Conservation (phyloP, 257 asterid genomes). For the Orobanche coerulescens region DNA sequence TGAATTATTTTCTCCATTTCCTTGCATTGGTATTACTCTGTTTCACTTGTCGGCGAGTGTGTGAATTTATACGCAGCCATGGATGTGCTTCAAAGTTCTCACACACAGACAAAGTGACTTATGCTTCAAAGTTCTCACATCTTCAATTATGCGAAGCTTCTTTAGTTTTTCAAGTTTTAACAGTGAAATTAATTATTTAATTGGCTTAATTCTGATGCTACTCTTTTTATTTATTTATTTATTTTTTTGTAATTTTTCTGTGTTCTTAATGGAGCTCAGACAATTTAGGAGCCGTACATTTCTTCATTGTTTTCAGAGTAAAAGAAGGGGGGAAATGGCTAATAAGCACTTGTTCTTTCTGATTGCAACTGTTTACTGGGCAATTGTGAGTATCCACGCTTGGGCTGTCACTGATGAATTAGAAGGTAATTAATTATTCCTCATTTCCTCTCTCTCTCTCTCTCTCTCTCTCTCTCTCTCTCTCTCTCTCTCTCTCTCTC, state of each 20-base stretch:
- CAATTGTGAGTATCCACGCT: constrained; percentile 31
- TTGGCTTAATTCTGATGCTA: constrained; percentile 20
- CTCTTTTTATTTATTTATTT: no score
- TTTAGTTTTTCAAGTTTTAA: constrained; percentile 21
- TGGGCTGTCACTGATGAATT: constrained; percentile 43
- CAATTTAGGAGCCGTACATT: constrained; percentile 6
- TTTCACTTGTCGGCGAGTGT: constrained; percentile 10
- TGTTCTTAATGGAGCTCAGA: constrained; percentile 4
- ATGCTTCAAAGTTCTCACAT: constrained; percentile 33
- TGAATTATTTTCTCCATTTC: background rate
- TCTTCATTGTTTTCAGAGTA: background rate
- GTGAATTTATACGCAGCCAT: background rate
- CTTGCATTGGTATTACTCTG: background rate
- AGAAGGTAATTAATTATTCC: constrained; percentile 41
- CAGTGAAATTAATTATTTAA: constrained; percentile 19
- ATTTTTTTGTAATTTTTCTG: background rate
- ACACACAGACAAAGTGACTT: constrained; percentile 21
- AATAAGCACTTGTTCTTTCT: constrained; percentile 27
- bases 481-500: no score
- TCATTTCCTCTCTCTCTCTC: background rate
- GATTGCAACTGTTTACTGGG: constrained; percentile 25
- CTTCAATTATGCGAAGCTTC: constrained; percentile 35
- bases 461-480: no score
- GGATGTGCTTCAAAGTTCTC: background rate
- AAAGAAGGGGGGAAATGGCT: constrained; percentile 32